Percentiles rank a stretch among this genome's conserved stretches.
Evolutionary conservation across 2,329 filamentous ascomycete species (phyloP).

Genomic region (Cladosporium austrohemisphaericum): DNA sequence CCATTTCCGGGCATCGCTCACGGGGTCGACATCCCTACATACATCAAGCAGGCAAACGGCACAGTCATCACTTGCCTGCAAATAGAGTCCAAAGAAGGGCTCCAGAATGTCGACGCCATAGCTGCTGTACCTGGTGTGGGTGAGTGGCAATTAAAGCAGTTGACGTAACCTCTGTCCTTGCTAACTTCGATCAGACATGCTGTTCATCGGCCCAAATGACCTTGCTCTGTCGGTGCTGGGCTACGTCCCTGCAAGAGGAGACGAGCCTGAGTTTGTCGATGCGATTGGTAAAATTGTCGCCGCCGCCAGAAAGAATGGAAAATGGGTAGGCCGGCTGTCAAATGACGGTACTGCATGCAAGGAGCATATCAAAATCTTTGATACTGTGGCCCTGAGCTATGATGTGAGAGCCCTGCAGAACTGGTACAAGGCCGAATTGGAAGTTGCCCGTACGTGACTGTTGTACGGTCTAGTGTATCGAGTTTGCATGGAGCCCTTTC

Average conservation of each 20-base stretch:
- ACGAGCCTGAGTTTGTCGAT: conserved; percentile 44
- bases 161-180: background rate
- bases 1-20: conserved; percentile 56
- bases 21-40: conserved; percentile 39
- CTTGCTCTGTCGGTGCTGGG: conserved; percentile 52
- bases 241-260: conserved; percentile 39
- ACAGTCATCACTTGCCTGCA: conserved; percentile 48
- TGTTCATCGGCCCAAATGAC: conserved; percentile 54
- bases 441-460: no score
- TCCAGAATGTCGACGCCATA: conserved; percentile 18
- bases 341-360: conserved; percentile 48
- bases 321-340: conserved; percentile 57
- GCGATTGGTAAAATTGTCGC: conserved; percentile 51
- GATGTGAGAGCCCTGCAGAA: conserved; percentile 22
- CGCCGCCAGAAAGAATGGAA: conserved; percentile 59
- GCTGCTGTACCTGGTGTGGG: conserved; percentile 48
- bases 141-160: no score
- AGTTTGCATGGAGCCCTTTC: no score
- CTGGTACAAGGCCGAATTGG: no score
- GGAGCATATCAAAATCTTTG: conserved; percentile 47
- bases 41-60: conserved; percentile 51
- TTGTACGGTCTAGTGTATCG: no score
- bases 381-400: conserved; percentile 41
- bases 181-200: conserved; percentile 21
- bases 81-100: conserved; percentile 41